Percentiles rank a stretch among this genome's conserved stretches.
These are phyloP conservation scores for Tylopilus cervinicoccineus DNA, from an alignment of 768 basidiomycete genomes.

Conservation along the genomic window DNA sequence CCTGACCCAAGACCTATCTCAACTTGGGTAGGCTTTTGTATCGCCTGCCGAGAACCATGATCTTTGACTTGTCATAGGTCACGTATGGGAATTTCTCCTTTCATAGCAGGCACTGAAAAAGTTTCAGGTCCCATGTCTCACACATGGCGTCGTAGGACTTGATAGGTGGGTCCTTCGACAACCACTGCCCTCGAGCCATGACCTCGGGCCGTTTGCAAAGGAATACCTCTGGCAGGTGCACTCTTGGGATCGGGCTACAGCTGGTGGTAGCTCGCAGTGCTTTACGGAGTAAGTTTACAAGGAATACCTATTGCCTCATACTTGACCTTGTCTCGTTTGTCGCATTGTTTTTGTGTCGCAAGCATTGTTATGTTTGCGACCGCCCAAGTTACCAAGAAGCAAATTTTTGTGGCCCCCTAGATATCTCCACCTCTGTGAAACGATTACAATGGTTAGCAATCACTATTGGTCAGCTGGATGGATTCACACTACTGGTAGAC, in stretches of 20 bases:
- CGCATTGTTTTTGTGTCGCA: slow-evolving; percentile 16
- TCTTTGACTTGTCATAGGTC: slow-evolving; percentile 16
- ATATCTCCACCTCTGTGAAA: neutral
- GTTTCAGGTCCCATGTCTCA: neutral
- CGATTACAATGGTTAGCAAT: neutral
- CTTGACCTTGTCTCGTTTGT: slow-evolving; percentile 1
- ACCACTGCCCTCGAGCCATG: slow-evolving; percentile 5
- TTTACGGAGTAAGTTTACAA: slow-evolving; percentile 38
- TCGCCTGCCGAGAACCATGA: neutral
- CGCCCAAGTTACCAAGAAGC: slow-evolving; percentile 6
- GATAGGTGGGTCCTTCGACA: slow-evolving; percentile 12
- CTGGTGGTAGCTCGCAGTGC: slow-evolving; percentile 56
- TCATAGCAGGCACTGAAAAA: slow-evolving; percentile 35
- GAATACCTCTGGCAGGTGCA: slow-evolving; percentile 54
- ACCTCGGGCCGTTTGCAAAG: slow-evolving; percentile 28
- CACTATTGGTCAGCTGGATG: neutral
- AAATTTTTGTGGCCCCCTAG: neutral
- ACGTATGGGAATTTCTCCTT: slow-evolving; percentile 48
- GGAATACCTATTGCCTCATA: neutral
- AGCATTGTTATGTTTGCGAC: slow-evolving; percentile 14
- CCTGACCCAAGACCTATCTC: slow-evolving; percentile 40
- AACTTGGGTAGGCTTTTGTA: slow-evolving; percentile 40
- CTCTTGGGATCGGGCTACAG: slow-evolving; percentile 46
- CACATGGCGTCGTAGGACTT: slow-evolving; percentile 18
- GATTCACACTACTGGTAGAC: neutral